These are phyloP conservation scores for Xerocomellus amylosporus DNA, from an alignment of 768 basidiomycete species.

Conservation along the genomic window DNA sequence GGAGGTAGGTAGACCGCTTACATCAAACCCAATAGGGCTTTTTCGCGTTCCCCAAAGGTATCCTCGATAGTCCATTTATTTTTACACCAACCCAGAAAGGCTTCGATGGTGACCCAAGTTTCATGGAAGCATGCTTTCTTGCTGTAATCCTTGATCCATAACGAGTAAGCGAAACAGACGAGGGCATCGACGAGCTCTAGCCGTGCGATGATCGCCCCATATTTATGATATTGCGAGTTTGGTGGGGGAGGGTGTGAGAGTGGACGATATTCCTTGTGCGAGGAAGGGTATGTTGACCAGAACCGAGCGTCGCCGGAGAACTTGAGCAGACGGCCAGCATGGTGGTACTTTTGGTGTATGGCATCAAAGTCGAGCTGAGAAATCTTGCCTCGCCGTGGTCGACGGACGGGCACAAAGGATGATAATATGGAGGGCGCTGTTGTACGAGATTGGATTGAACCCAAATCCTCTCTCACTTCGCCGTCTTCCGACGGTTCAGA, in stretches of 20 bases:
- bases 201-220: constrained; percentile 71
- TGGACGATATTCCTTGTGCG: constrained; percentile 62
- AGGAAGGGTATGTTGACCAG: constrained; percentile 66
- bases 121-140: constrained; percentile 53
- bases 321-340: constrained; percentile 70
- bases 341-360: constrained; percentile 68
- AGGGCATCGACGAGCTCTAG: constrained; percentile 80
- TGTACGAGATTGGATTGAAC: constrained; percentile 18
- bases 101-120: constrained; percentile 67
- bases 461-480: constrained; percentile 43
- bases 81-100: constrained; percentile 71
- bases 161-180: constrained; percentile 77
- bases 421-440: constrained; percentile 33
- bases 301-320: constrained; percentile 81
- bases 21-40: constrained; percentile 76
- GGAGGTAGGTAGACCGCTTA: constrained; percentile 41
- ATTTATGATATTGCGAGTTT: constrained; percentile 70
- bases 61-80: constrained; percentile 56
- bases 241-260: constrained; percentile 61
- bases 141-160: constrained; percentile 74
- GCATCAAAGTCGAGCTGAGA: constrained; percentile 49
- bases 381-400: constrained; percentile 61
- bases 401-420: constrained; percentile 54
- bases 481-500: constrained; percentile 47
- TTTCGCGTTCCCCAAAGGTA: constrained; percentile 45